Base-by-base conservation (phyloP, 83 land plant species). In the Picea abies region DNA sequence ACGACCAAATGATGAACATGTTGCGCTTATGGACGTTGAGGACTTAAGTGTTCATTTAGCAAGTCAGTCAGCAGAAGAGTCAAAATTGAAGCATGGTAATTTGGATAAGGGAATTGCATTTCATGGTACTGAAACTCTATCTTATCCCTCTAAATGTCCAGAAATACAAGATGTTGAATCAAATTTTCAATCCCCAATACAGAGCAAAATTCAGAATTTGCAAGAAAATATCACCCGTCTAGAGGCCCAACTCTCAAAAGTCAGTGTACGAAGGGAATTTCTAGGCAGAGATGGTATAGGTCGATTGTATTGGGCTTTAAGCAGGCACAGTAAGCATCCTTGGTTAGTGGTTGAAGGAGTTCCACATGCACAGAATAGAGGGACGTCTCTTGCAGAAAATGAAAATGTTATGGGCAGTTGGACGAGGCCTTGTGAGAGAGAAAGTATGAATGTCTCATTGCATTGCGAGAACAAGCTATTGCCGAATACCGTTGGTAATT, bases 271-370 rank as follows among this genome's bases (percentile, higher is more conserved):
- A 25, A 91, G 95, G 84, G 99, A 97, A 41, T 91, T 90, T 82
- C 47, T 95, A 64, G 99, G 99, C 14, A 85, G 89, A 83, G 99
- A 97, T 88, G 82, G 91, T 37, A 19, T 63, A 66, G 98, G 95
- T 71, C 89, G 94, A 58, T 66, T 91, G 66, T 97, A 93, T 72
- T 97, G 99, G 99, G 87, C 87, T 17, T 88, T 89, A 41, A 69
- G 86, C 66, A 84, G 84, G 71, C 86, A 90, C 37, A 87, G 84
- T 79, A 78, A 81, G 22, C 69, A 79, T 78, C 94, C 95, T 71
- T 88, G 86, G 86, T 64, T 97, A 65, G 88, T 95, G 12, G 93
- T 89, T 80, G 92, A 90, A 83, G 86, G 88, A 49, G 84, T 79
- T 78, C 19, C 68, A 61, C 80, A 84, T 60, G 56, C 66, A 15